A percentile compares a stretch with the other conserved stretches of the same genome.
phyloP scores from a whole-genome alignment of 306 rosid species.

The Quercus suber region DNA sequence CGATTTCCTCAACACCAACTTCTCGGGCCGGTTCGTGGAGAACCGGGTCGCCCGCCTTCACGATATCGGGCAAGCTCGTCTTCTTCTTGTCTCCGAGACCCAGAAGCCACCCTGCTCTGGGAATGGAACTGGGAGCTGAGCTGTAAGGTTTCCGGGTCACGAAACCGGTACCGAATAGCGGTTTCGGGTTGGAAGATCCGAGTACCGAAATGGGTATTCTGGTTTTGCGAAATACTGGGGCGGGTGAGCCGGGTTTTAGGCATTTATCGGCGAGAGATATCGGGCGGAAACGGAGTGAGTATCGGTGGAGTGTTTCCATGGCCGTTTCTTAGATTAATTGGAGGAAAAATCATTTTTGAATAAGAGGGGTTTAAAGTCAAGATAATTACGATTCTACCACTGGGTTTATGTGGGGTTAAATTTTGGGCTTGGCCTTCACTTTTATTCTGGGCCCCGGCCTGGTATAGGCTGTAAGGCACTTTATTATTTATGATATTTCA shows the following conservation, averaged over 20 bases:
- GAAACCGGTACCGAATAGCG: constrained; percentile 7
- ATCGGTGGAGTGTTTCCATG: constrained; percentile 54
- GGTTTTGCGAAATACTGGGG: constrained; percentile 20
- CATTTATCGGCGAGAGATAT: constrained; percentile 18
- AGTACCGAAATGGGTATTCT: not conserved
- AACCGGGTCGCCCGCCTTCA: constrained; percentile 96
- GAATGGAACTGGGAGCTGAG: constrained; percentile 29
- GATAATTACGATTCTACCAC: not conserved
- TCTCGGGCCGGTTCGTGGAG: constrained; percentile 77
- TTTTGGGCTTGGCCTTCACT: not conserved
- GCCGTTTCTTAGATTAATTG: not conserved
- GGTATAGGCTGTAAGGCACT: no score
- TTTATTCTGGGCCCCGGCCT: no score
- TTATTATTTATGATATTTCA: no score
- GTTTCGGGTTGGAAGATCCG: constrained; percentile 1
- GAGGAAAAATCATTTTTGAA: not conserved
- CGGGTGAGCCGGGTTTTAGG: constrained; percentile 1
- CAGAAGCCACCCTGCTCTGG: constrained; percentile 81
- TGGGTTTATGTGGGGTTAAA: not conserved
- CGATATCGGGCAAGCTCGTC: constrained; percentile 51
- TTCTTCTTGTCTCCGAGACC: constrained; percentile 64
- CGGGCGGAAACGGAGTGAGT: constrained; percentile 39
- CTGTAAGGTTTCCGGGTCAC: constrained; percentile 20
- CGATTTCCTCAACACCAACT: constrained; percentile 55
- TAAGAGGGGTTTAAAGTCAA: not conserved